Percentiles rank a stretch among this genome's conserved stretches.
These are phyloP conservation scores for Anisogramma anomala DNA, from an alignment of 2,329 filamentous ascomycete species.

Conservation along the genomic window DNA sequence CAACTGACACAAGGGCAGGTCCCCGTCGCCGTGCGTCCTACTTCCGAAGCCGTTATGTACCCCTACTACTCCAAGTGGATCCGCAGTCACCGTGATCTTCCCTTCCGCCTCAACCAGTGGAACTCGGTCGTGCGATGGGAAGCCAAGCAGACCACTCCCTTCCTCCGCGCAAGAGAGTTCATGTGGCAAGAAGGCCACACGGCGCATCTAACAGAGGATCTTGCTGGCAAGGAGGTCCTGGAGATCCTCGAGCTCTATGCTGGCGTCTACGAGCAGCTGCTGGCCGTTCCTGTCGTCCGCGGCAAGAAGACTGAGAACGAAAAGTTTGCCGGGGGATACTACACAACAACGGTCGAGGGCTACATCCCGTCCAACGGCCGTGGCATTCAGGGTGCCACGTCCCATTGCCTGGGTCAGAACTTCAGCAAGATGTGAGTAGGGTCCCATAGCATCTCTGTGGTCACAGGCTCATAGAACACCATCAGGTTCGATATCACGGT, in stretches of 20 bases:
- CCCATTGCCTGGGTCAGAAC: conserved; percentile 47
- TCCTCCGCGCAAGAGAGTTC: conserved; percentile 88
- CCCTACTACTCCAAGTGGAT: conserved; percentile 96
- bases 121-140: conserved; percentile 91
- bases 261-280: conserved; percentile 80
- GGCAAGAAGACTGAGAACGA: conserved; percentile 95
- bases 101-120: conserved; percentile 93
- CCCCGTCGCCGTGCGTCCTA: conserved; percentile 55
- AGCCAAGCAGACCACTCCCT: conserved; percentile 82
- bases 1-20: conserved; percentile 27
- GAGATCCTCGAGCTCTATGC: conserved; percentile 92
- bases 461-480: neutral
- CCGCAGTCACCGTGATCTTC: conserved; percentile 87
- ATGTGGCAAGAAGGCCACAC: conserved; percentile 95
- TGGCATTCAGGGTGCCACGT: conserved; percentile 93
- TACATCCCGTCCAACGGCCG: conserved; percentile 93
- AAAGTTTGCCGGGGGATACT: conserved; percentile 93
- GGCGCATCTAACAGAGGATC: conserved; percentile 74
- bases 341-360: conserved; percentile 92
- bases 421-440: conserved; percentile 7
- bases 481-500: conserved; percentile 96
- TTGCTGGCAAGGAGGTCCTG: conserved; percentile 74
- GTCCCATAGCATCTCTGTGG: neutral
- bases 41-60: conserved; percentile 78
- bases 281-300: conserved; percentile 89